Base-by-base conservation (phyloP, 768 basidiomycete genomes). In the Naganishia friedmannii region DNA sequence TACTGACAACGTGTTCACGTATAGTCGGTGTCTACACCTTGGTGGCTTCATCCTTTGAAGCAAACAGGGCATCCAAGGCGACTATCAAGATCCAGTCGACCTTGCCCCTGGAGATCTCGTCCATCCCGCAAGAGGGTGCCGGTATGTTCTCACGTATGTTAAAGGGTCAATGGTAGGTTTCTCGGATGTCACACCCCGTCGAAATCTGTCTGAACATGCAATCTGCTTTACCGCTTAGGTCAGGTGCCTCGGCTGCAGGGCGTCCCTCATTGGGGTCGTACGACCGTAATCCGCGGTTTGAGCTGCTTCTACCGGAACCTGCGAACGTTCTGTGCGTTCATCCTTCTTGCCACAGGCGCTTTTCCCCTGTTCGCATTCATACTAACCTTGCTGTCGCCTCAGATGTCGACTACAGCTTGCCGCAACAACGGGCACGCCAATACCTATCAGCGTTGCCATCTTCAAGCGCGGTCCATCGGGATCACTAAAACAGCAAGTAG, bases 11-110 rank as follows among this genome's bases (percentile, higher is more conserved):
- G 13, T 3, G 23, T 23, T 29, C 13, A 13, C 56, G 26, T 17
- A 15, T 73, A 90, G 90, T 85, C 63, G 93, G 92, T 0, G 85
- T 88, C 58, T 96, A 93, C 75, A 92, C 89, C 0, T 72, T 96
- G 28, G 84, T 93, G n/a, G 83, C 91, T 9, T 97, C 95, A 0
- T 85, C 91, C 0, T 96, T 93, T 77, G 88, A 91, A 71, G 88
- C 92, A 0, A 82, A 82, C 15, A 86, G 90, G 68, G 83, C 84
- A 4, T 91, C 91, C 2, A 72, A 84, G 10, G 95, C 88, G 80
- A 84, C 83, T 0, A 79, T 96, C 29, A 84, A 83, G 28, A 80
- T 92, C 2, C 86, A 90, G 60, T 86, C 89, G 68, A 85, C 87
- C 0, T 54, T 75, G 0, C 84, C 86, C 0, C 84, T 93, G 65